Base-by-base conservation (phyloP, 2,329 filamentous ascomycete genomes). In the Cordyceps farinosa region DNA sequence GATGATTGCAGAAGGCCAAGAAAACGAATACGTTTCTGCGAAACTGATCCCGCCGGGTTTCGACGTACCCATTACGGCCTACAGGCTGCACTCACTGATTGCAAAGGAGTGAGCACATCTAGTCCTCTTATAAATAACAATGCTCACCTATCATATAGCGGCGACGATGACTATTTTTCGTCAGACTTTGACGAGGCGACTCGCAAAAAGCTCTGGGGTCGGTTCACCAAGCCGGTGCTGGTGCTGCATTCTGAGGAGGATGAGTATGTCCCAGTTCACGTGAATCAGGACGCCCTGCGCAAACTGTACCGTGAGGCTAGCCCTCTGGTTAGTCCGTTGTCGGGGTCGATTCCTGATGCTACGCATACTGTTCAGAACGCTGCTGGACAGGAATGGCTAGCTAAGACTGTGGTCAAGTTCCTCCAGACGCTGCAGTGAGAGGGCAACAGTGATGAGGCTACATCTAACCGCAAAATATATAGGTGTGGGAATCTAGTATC, bases 111-210 rank as follows among this genome's bases (percentile, higher is more conserved):
- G 72, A 67, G 82, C 75, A 15, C 34, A 22, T 30, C 36, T 13
- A 17, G 10, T 36, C 15, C 22, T 27, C 17, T 3, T 10, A 13
- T 44, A n/a, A n/a, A n/a, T n/a, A n/a, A n/a, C n/a, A n/a, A 3
- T 42, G 13, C 48, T 60, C 36, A 62, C 55, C 22, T 11, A 29
- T 17, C 27, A 15, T 54, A 8, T 53, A 85, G 86, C 5, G 90
- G 88, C 10, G 89, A 90, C 64, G 93, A 97, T 72, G 93, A 97
- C 72, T 91, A 90, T 71, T 97, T 96, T 77, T 93, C 90, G n/a
- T 87, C 86, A 3, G 90, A 95, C 71, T 77, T 95, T n/a, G 74
- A 78, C 0, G 77, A 82, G 38, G 79, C 84, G 38, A 78, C 80
- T 22, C 77, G 92, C 7, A 70, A 75, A 30, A 73, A 73, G 15